Conservation (phyloP, 495 filamentous ascomycete genomes). For the Pseudevernia furfuracea region DNA sequence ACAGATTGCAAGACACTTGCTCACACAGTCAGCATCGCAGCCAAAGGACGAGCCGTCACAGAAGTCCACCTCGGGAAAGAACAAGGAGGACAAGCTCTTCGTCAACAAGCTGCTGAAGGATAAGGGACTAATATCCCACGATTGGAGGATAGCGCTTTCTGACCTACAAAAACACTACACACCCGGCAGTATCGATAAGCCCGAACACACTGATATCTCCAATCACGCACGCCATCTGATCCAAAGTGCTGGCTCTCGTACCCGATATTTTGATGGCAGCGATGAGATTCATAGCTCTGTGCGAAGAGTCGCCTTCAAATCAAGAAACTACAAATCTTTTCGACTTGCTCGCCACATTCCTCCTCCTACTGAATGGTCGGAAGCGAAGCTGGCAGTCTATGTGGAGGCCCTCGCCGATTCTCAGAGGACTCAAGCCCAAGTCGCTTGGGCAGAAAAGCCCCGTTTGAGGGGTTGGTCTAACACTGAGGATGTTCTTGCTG, state of each 20-base stretch:
- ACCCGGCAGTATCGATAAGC: background rate
- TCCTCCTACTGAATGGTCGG: constrained; percentile 11
- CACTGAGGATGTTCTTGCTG: constrained; percentile 9
- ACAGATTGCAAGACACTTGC: background rate
- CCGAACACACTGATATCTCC: background rate
- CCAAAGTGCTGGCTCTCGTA: background rate
- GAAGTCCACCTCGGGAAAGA: background rate
- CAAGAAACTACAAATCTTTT: background rate
- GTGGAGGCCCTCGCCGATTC: constrained; percentile 11
- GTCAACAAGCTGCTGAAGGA: constrained; percentile 20
- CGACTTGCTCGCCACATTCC: constrained; percentile 9
- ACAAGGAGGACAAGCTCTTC: constrained; percentile 19
- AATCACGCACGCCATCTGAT: background rate
- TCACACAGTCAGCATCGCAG: background rate
- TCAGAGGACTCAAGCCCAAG: constrained; percentile 3
- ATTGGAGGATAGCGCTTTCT: constrained; percentile 21
- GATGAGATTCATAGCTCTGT: background rate
- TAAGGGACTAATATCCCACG: constrained; percentile 14
- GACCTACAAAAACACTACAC: constrained; percentile 8
- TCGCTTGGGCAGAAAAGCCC: background rate
- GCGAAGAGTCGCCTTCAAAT: background rate
- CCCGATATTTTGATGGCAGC: background rate
- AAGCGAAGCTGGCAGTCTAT: constrained; percentile 8
- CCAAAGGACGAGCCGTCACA: background rate
- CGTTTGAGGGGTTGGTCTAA: constrained; percentile 11